Base-by-base conservation (phyloP, 1,139 yeast genomes). In the Candida neerlandica region DNA sequence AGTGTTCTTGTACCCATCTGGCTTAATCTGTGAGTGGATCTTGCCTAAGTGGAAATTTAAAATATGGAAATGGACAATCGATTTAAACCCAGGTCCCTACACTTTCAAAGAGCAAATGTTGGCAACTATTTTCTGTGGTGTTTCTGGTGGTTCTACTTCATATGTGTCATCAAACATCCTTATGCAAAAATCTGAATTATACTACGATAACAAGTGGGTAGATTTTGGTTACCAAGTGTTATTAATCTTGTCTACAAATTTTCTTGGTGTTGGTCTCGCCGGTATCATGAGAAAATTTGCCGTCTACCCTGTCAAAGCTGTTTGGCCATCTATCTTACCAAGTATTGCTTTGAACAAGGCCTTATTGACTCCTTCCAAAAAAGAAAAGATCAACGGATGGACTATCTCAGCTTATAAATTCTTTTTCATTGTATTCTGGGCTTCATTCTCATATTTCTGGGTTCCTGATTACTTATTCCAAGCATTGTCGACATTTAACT, bases 191-290 rank as follows among this genome's bases (percentile, higher is more conserved):
- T 58, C 73, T 29, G 59, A 62, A 9, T 54, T 65, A 42, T 80
- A 65, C 57, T 78, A 78, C 55, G 67, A 70, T 40, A 62, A 65
- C 42, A 55, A 64, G 12, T 77, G 81, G 77, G 79, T 75, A 10
- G 67, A 68, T 19, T 70, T 70, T 53, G 84, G 85, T 29, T 81
- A 79, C 57, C 83, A 81, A 60, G 60, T 78, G 9, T 62, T 80
- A 47, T 64, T 84, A 44, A 71, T 79, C 5, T 58, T 82, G 40
- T 71, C 85, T 2, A 76, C 86, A 4, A 85, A 84, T 60, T 77
- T 77, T 54, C 62, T 85, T 60, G 89, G 90, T 30, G 78, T 83
- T 55, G 86, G 86, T 1, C 73, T 82, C 58, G 85, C 88, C 35
- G 88, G 89, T 52, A 58, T 85, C 21, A 65, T 82, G 64, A 73